Evolutionary conservation across 129 eudicot species (phyloP).

Genomic region (Deinandra increscens): DNA sequence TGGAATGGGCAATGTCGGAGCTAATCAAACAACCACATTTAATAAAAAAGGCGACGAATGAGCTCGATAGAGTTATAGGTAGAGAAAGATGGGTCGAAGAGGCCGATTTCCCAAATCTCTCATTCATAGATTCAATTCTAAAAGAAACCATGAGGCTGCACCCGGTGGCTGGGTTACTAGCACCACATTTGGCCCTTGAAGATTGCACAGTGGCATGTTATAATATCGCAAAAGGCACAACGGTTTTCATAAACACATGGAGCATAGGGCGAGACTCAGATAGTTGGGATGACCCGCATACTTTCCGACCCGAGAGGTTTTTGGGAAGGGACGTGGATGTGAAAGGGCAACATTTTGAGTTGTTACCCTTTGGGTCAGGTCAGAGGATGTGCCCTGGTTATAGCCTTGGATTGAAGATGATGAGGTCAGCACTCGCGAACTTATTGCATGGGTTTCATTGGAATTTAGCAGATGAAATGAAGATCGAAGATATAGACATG

Average conservation of each 20-base stretch:
- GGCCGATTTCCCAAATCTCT: slow-evolving; percentile 23
- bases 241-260: slow-evolving; percentile 35
- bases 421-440: slow-evolving; percentile 23
- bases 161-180: slow-evolving; percentile 27
- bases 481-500: slow-evolving; percentile 25
- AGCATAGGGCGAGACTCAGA: slow-evolving; percentile 38
- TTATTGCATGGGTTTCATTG: slow-evolving; percentile 37
- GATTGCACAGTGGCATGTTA: slow-evolving; percentile 40
- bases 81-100: slow-evolving; percentile 43
- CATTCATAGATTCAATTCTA: too few species aligned
- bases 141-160: too few species aligned
- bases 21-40: slow-evolving; percentile 36
- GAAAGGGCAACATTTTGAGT: too few species aligned
- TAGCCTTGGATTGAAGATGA: slow-evolving; percentile 35
- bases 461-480: slow-evolving; percentile 23
- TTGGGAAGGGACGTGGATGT: slow-evolving; percentile 31
- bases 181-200: slow-evolving; percentile 40
- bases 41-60: slow-evolving; percentile 29
- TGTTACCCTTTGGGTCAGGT: too few species aligned
- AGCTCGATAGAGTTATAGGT: slow-evolving; percentile 38
- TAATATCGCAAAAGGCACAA: slow-evolving; percentile 35
- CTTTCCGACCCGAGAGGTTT: slow-evolving; percentile 43
- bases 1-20: slow-evolving; percentile 48
- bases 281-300: slow-evolving; percentile 32
- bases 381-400: slow-evolving; percentile 45